These are phyloP conservation scores for Podaxis sp. DNA, from an alignment of 768 basidiomycete species.

Conservation along the genomic window DNA sequence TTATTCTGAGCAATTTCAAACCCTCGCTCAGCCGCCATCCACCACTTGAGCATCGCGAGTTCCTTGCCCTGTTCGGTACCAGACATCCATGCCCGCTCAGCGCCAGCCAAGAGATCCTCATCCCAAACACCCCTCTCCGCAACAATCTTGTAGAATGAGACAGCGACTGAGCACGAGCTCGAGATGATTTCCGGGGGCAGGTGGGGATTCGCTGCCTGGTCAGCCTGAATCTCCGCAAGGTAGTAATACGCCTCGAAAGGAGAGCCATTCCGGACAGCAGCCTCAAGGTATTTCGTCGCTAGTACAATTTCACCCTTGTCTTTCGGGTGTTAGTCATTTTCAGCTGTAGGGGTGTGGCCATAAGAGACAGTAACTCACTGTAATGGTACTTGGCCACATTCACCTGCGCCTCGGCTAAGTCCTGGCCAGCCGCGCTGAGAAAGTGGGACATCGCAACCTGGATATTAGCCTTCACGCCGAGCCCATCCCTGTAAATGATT, in stretches of 20 bases:
- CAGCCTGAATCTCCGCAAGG: slow-evolving; percentile 78
- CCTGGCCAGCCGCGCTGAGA: slow-evolving; percentile 76
- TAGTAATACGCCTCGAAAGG: slow-evolving; percentile 96
- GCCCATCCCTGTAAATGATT: slow-evolving; percentile 88
- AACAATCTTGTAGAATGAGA: slow-evolving; percentile 91
- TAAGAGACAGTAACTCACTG: slow-evolving; percentile 26
- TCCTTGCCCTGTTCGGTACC: slow-evolving; percentile 73
- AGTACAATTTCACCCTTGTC: slow-evolving; percentile 65
- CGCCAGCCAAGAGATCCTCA: slow-evolving; percentile 79
- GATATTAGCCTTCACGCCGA: slow-evolving; percentile 65
- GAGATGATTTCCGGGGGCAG: slow-evolving; percentile 50
- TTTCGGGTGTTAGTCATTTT: slow-evolving; percentile 28
- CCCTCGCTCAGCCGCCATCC: slow-evolving; percentile 91
- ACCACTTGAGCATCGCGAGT: slow-evolving; percentile 89
- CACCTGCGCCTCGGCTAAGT: slow-evolving; percentile 90
- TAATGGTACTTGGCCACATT: slow-evolving; percentile 83
- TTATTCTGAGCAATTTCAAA: slow-evolving; percentile 95
- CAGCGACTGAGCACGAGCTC: slow-evolving; percentile 85
- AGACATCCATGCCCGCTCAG: slow-evolving; percentile 72
- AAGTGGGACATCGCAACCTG: slow-evolving; percentile 70
- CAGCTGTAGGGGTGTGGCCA: slow-evolving; percentile 15
- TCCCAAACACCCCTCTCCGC: slow-evolving; percentile 90
- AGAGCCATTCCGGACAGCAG: slow-evolving; percentile 83
- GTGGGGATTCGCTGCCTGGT: slow-evolving; percentile 45
- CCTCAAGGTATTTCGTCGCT: slow-evolving; percentile 79